Evolutionary conservation across 78 protist species (phyloP).

Genomic region (Dictyostelium capitatum): DNA sequence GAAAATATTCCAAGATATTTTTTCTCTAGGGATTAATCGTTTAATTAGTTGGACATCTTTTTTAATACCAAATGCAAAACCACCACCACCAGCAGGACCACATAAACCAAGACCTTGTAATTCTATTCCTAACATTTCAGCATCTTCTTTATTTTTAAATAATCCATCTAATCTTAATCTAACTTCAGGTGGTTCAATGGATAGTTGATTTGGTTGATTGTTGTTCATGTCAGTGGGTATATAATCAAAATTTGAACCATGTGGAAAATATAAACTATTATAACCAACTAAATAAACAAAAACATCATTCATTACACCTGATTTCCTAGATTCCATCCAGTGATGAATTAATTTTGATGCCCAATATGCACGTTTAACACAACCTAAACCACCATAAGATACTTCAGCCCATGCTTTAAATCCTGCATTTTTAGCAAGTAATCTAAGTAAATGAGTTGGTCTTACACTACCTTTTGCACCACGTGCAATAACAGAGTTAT

Average conservation of each 20-base stretch:
- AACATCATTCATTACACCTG: slow-evolving; percentile 52
- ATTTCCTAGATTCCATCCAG: slow-evolving; percentile 60
- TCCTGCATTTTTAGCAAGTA: slow-evolving; percentile 67
- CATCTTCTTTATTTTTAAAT: slow-evolving; percentile 63
- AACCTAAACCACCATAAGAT: slow-evolving; percentile 74
- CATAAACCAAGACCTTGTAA: slow-evolving; percentile 66
- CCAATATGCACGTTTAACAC: slow-evolving; percentile 72
- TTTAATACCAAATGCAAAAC: slow-evolving; percentile 70
- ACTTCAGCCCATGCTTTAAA: slow-evolving; percentile 78
- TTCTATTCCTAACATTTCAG: slow-evolving; percentile 60
- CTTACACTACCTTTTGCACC: slow-evolving; percentile 45
- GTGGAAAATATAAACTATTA: slow-evolving; percentile 62
- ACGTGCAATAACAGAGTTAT: slow-evolving; percentile 42
- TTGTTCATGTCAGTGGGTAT: neutral
- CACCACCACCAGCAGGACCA: slow-evolving; percentile 83
- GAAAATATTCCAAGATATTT: slow-evolving; percentile 34
- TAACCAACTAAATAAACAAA: slow-evolving; percentile 59
- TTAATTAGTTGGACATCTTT: slow-evolving; percentile 60
- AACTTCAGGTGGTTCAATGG: slow-evolving; percentile 68
- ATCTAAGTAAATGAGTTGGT: slow-evolving; percentile 47
- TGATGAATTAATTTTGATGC: slow-evolving; percentile 40
- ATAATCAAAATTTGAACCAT: slow-evolving; percentile 45
- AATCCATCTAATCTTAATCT: slow-evolving; percentile 71
- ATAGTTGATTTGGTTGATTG: neutral
- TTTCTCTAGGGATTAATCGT: slow-evolving; percentile 54